A percentile compares a stretch with the other conserved stretches of the same genome.
Evolutionary conservation across 306 rosid species (phyloP).

Genomic region (Citrullus amarus): DNA sequence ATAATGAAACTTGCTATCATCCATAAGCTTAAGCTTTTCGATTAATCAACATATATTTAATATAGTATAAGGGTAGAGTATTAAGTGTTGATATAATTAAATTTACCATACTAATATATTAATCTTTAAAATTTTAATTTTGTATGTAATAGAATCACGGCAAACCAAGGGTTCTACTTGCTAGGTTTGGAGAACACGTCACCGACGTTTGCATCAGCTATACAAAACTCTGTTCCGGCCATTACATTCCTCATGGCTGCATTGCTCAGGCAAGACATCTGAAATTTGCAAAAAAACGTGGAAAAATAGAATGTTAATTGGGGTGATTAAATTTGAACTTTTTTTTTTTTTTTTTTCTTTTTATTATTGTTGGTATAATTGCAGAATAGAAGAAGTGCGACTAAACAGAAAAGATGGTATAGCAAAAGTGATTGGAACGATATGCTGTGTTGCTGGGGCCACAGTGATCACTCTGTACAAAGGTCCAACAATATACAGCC

Average conservation of each 20-base stretch:
- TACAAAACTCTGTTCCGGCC: constrained; percentile 69
- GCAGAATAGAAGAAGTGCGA: constrained; percentile 50
- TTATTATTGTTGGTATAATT: neutral
- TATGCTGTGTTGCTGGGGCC: constrained; percentile 67
- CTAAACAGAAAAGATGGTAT: constrained; percentile 42
- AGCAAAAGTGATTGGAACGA: constrained; percentile 67
- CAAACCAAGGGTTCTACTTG: constrained; percentile 59
- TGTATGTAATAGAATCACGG: constrained; percentile 39
- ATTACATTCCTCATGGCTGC: constrained; percentile 70
- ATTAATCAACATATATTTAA: too few species aligned
- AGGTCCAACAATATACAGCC: constrained; percentile 57
- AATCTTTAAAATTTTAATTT: neutral
- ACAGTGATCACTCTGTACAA: constrained; percentile 50
- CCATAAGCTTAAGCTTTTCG: too few species aligned
- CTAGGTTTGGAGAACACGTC: constrained; percentile 61
- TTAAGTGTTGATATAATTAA: too few species aligned
- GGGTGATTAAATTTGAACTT: neutral
- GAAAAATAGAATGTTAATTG: neutral
- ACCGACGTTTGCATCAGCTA: constrained; percentile 59
- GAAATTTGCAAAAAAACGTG: neutral
- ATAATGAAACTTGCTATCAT: too few species aligned
- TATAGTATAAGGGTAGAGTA: too few species aligned
- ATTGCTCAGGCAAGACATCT: constrained; percentile 34
- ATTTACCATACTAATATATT: too few species aligned
- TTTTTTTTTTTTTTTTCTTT: too few species aligned